Evolutionary conservation across 2,329 filamentous ascomycete species (phyloP).

Genomic region (Sporothrix inflata): DNA sequence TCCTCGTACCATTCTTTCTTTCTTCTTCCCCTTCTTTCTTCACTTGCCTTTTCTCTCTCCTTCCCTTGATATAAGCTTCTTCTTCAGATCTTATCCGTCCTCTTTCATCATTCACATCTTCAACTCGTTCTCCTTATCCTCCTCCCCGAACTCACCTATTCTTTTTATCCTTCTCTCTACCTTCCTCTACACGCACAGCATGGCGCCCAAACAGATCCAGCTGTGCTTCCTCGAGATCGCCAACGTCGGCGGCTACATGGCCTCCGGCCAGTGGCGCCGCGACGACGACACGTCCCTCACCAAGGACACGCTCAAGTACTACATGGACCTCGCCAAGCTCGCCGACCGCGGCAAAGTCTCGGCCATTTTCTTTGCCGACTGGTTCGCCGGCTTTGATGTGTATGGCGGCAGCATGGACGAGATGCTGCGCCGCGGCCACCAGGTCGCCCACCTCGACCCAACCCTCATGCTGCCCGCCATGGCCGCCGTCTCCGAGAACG

Average conservation of each 20-base stretch:
- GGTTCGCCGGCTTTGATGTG: conserved; percentile 17
- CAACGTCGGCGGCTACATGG: conserved; percentile 16
- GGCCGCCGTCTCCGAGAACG: conserved; percentile 32
- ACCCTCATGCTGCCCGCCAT: conserved; percentile 30
- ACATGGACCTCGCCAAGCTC: conserved; percentile 27
- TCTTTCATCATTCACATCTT: neutral
- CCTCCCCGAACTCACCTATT: neutral
- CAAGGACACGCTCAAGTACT: conserved; percentile 28
- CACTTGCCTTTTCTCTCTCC: neutral
- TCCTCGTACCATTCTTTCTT: neutral
- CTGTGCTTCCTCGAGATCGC: conserved; percentile 26
- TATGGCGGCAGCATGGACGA: conserved; percentile 26
- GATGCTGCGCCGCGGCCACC: conserved; percentile 10
- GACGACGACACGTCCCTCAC: conserved; percentile 24
- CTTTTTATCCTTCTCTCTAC: neutral
- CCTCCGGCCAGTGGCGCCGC: conserved; percentile 26
- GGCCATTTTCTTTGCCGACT: conserved; percentile 30
- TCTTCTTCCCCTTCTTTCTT: neutral
- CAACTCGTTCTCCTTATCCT: neutral
- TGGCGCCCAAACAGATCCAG: conserved; percentile 36
- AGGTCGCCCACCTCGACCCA: conserved; percentile 25
- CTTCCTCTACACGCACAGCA: neutral
- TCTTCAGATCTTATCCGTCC: neutral
- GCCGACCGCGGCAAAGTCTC: conserved; percentile 25
- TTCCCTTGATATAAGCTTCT: conserved; percentile 13